These are phyloP conservation scores for Ophiostoma tasmaniense DNA, from an alignment of 2,329 filamentous ascomycete species.

Conservation along the genomic window DNA sequence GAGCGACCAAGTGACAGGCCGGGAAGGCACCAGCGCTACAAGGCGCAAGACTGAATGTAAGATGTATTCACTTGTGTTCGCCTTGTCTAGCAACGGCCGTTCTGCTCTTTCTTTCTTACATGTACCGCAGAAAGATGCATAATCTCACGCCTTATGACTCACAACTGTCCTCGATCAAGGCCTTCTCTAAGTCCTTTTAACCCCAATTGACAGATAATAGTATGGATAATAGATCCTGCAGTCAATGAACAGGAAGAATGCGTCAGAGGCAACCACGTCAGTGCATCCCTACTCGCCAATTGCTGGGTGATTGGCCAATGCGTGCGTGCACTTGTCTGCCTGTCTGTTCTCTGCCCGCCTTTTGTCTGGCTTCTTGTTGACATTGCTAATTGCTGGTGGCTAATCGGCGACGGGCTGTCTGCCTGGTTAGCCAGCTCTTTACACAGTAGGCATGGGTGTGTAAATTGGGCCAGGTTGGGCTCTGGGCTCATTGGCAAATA, in stretches of 20 bases:
- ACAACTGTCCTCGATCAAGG: not conserved
- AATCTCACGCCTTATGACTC: constrained; percentile 4
- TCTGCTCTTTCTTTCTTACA: not conserved
- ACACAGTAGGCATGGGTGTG: not conserved
- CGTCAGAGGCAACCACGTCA: not conserved
- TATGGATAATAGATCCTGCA: not conserved
- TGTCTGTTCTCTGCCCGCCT: not conserved
- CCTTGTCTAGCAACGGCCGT: not conserved
- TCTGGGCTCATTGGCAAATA: not conserved
- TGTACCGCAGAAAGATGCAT: not conserved
- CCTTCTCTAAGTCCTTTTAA: not conserved
- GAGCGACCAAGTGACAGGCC: not conserved
- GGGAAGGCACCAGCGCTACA: not conserved
- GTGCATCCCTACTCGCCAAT: not conserved
- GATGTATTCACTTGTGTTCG: not conserved
- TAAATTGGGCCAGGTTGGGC: not conserved
- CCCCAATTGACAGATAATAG: too few relatives aligned
- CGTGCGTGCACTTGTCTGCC: not conserved
- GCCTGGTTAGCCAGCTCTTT: not conserved
- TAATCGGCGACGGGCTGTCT: not conserved
- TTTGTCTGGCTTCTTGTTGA: not conserved
- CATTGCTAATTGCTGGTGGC: not conserved
- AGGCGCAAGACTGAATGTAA: not conserved
- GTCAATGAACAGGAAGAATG: not conserved
- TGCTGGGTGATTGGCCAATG: constrained; percentile 14